Percentiles rank a stretch among this genome's conserved stretches.
These are phyloP conservation scores for Digitaria exilis DNA, from an alignment of 202 grass and related monocot species.

Conservation along the genomic window DNA sequence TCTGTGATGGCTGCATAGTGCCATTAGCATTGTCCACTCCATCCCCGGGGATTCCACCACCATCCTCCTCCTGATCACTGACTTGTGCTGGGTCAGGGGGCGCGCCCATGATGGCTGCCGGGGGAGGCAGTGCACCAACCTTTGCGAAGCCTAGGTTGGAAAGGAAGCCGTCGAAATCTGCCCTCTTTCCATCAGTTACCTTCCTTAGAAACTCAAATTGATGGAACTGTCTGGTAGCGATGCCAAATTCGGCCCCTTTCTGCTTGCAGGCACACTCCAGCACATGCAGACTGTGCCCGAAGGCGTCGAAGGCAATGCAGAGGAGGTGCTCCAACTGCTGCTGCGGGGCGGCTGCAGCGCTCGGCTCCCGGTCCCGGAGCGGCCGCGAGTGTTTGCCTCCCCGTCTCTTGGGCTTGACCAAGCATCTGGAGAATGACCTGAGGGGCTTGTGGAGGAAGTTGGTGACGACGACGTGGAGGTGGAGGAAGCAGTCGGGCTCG, in stretches of 20 bases:
- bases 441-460: slow-evolving; percentile 73
- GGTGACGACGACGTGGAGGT: slow-evolving; percentile 51
- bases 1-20: slow-evolving; percentile 41
- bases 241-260: slow-evolving; percentile 38
- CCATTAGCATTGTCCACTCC: slow-evolving; percentile 27
- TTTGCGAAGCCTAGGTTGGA: slow-evolving; percentile 81
- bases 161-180: slow-evolving; percentile 83
- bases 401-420: slow-evolving; percentile 39
- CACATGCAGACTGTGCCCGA: slow-evolving; percentile 64
- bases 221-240: slow-evolving; percentile 23
- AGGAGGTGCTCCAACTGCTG: slow-evolving; percentile 63
- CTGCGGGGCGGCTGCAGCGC: background rate
- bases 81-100: slow-evolving; percentile 16
- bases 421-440: slow-evolving; percentile 68
- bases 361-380: slow-evolving; percentile 14
- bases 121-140: slow-evolving; percentile 51
- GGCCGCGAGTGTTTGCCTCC: background rate
- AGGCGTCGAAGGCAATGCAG: slow-evolving; percentile 73
- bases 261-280: slow-evolving; percentile 55
- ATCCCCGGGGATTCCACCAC: slow-evolving; percentile 26
- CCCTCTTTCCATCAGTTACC: slow-evolving; percentile 65
- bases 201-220: slow-evolving; percentile 56
- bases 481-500: slow-evolving; percentile 68
- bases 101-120: slow-evolving; percentile 40
- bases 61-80: slow-evolving; percentile 36